Conservation (phyloP, 495 filamentous ascomycete species). For the Neurospora sp. region DNA sequence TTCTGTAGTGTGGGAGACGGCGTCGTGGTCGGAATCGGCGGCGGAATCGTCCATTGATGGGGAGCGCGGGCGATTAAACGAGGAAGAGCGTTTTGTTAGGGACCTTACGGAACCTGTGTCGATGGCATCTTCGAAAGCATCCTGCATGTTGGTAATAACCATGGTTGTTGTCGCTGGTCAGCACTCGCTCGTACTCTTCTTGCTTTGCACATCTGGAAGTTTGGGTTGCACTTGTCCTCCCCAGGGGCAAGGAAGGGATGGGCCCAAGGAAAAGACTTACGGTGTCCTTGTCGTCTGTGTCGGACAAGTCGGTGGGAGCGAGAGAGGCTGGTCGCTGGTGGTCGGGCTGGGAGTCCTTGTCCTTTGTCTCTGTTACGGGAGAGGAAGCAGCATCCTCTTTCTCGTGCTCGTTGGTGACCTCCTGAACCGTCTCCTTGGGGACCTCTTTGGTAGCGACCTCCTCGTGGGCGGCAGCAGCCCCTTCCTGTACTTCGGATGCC, state of each 20-base stretch:
- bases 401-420: background rate
- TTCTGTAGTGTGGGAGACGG: conserved; percentile 12
- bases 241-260: background rate
- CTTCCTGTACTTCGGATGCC: background rate
- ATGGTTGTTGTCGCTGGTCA: conserved; percentile 3
- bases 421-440: background rate
- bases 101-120: conserved; percentile 44
- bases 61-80: conserved; percentile 16
- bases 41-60: conserved; percentile 16
- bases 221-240: background rate
- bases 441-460: background rate
- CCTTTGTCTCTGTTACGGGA: background rate
- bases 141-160: conserved; percentile 32
- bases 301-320: background rate
- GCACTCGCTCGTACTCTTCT: background rate
- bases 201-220: background rate
- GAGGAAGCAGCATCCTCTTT: background rate
- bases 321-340: background rate
- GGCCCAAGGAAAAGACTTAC: background rate
- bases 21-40: conserved; percentile 19
- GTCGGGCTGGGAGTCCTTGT: background rate
- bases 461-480: background rate
- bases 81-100: conserved; percentile 39
- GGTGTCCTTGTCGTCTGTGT: background rate
- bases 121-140: conserved; percentile 68